Evolutionary conservation across 768 basidiomycete genomes (phyloP), one percentile per base, ranked within the genome.

Genomic region (Pluteus cervinus): DNA sequence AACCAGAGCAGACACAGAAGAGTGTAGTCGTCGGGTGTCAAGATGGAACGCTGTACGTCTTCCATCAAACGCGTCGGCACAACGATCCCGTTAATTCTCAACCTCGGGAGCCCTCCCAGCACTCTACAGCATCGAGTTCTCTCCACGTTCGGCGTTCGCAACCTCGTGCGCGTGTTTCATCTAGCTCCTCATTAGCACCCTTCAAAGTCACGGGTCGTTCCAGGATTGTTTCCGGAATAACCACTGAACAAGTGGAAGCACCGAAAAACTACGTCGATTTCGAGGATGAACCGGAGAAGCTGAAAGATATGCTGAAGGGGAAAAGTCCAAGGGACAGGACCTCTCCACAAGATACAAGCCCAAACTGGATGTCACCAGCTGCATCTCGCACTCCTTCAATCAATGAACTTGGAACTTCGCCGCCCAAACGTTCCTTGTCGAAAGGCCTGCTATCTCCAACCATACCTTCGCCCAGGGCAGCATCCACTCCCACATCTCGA

Each of bases 191-290:
- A n/a, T 60, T 66, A 2, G 39, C 69, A 7, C 73, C 75, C 4
- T 79, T 82, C 52, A 63, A 63, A 24, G 57, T 79, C 8, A 58
- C 71, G n/a, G 59, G 70, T 18, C 73, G 77, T 35, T 71, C 82
- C 12, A 69, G 74, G 4, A 71, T 81, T 4, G 81, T 86, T 1
- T 82, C 86, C n/a, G 80, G 77, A 8, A 60, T 90, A 4, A 84
- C 76, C 6, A 63, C 64, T 7, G 81, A 86, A 42, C 73, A 73
- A 42, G 84, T 75, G 0, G 82, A 88, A 53, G 87, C 86, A 0
- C 77, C 84, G 0, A 86, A 75, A 59, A 86, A 78, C 46, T 80
- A 74, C 49, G 80, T 88, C 2, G 88, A 90, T 51, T 86, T 79
- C 40, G 87, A 89, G 2, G 83, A 87, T 29, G 87, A 90, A 51